Conservation (phyloP, 352 stramenopile genomes). For the Thraustotheca clavata region DNA sequence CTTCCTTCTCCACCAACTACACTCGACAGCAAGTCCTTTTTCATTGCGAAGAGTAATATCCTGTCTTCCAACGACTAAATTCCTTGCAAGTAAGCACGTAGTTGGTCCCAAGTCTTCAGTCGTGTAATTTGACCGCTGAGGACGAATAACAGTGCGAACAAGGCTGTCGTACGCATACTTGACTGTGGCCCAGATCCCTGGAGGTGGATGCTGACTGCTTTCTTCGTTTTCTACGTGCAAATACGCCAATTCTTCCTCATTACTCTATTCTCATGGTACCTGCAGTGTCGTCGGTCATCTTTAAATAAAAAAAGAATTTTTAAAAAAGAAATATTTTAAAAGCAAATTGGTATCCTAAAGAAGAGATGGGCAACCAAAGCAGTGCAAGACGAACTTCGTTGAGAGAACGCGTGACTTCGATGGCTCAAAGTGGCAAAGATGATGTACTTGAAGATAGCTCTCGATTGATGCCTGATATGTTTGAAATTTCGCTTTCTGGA, state of each 20-base stretch:
- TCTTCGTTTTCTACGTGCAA: slow-evolving; percentile 2
- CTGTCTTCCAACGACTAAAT: slow-evolving; percentile 46
- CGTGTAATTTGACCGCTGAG: slow-evolving; percentile 51
- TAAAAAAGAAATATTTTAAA: no score
- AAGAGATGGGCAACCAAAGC: no score
- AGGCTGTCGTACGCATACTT: slow-evolving; percentile 78
- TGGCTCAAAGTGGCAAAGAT: no score
- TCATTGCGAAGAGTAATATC: slow-evolving; percentile 72
- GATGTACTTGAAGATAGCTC: neutral
- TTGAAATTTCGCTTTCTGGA: slow-evolving; percentile 34
- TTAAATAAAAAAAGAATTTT: no score
- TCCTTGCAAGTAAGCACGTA: slow-evolving; percentile 39
- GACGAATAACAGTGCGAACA: slow-evolving; percentile 72
- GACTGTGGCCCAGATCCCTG: slow-evolving; percentile 66
- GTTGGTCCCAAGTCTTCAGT: slow-evolving; percentile 55
- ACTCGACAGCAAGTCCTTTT: slow-evolving; percentile 65
- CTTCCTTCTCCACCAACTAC: slow-evolving; percentile 78
- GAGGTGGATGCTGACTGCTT: slow-evolving; percentile 28
- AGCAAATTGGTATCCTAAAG: no score
- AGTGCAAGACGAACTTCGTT: no score
- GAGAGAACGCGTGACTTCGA: no score
- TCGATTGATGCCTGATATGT: slow-evolving; percentile 34
- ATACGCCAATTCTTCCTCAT: no score
- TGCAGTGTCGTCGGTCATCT: neutral
- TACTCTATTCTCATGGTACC: neutral